phyloP scores from a whole-genome alignment of 257 asterid species.

The Nicotiana undulata region DNA sequence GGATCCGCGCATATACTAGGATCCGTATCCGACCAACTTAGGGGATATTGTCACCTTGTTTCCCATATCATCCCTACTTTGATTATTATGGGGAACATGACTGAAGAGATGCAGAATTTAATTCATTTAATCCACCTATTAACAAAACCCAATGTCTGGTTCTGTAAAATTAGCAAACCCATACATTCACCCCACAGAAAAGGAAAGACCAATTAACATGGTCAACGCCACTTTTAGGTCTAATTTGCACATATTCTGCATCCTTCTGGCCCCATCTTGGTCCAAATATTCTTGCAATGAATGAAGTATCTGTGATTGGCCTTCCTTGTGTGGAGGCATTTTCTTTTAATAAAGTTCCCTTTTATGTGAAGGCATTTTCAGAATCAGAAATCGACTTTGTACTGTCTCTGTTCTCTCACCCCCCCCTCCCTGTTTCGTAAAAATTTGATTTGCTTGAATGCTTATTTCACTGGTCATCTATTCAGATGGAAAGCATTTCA shows the following conservation, averaged over 20 bases:
- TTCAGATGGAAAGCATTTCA: neutral
- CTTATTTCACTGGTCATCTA: neutral
- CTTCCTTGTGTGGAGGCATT: neutral
- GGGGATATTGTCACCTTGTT: neutral
- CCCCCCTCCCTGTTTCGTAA: neutral
- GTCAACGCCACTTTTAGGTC: neutral
- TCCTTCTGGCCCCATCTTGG: neutral
- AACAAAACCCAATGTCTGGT: neutral
- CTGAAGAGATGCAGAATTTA: neutral
- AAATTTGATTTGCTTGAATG: neutral
- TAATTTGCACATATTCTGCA: neutral
- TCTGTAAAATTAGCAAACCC: neutral
- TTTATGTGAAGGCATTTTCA: neutral
- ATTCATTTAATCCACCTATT: neutral
- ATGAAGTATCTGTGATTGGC: neutral
- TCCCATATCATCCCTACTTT: neutral
- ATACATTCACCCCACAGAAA: neutral
- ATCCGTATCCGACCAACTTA: no score
- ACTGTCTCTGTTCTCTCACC: neutral
- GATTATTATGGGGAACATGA: neutral
- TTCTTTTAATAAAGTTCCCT: neutral
- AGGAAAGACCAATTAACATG: neutral
- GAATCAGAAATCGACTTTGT: neutral
- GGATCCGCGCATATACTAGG: no score
- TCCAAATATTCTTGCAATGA: neutral